Evolutionary conservation across 2,329 filamentous ascomycete species (phyloP).

Genomic region (Aspergillus candidus): DNA sequence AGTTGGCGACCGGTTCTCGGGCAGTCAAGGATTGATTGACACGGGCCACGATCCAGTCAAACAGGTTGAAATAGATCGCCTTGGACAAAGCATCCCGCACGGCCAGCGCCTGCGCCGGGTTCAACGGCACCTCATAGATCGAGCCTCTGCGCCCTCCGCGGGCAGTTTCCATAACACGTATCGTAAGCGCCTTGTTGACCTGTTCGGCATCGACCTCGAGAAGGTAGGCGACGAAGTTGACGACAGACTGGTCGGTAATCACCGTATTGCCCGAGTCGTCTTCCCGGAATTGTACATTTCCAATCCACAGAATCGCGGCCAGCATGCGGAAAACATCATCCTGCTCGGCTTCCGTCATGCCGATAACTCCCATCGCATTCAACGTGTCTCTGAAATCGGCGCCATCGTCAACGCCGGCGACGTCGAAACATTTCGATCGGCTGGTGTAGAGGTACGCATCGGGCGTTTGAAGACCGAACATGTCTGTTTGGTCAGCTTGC

Average conservation of each 20-base stretch:
- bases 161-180: conserved; percentile 72
- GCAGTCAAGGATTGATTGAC: conserved; percentile 85
- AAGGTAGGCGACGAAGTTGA: conserved; percentile 90
- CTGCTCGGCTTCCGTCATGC: conserved; percentile 78
- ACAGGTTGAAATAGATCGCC: conserved; percentile 95
- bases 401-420: conserved; percentile 86
- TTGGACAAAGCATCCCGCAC: conserved; percentile 89
- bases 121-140: conserved; percentile 70
- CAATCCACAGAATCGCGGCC: conserved; percentile 84
- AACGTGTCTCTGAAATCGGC: conserved; percentile 86
- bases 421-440: conserved; percentile 88
- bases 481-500: conserved; percentile 43
- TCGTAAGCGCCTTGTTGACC: conserved; percentile 80
- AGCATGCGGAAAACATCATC: conserved; percentile 97
- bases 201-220: conserved; percentile 77
- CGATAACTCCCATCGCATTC: conserved; percentile 92
- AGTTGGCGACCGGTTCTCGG: conserved; percentile 67
- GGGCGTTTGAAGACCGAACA: conserved; percentile 85
- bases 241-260: conserved; percentile 81
- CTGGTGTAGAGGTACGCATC: conserved; percentile 93
- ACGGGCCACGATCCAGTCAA: conserved; percentile 95
- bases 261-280: conserved; percentile 83
- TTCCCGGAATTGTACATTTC: conserved; percentile 86
- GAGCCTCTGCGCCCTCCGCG: conserved; percentile 61
- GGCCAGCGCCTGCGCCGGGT: conserved; percentile 75